Base-by-base conservation (phyloP, 768 basidiomycete species). In the Kockovaella imperatae region DNA sequence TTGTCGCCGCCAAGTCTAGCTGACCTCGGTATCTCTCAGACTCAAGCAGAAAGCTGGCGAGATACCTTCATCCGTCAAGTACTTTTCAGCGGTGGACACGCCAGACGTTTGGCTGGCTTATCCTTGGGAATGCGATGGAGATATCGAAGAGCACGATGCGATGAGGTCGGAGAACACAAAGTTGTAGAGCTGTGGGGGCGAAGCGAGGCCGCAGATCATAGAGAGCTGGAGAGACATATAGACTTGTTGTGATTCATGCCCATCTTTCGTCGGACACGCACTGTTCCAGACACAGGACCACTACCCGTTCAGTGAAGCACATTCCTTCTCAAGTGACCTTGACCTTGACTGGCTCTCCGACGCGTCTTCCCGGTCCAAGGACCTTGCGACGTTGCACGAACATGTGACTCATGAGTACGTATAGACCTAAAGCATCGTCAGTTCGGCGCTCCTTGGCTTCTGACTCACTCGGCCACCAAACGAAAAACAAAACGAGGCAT, bases 381-480 rank as follows among this genome's bases (percentile, higher is more conserved):
- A 80, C 77, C 67, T 77, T 81, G 46, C 73, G 65, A 30, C 81
- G 73, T 58, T 79, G 80, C 45, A 68, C 74, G 36, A 79, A 74
- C 81, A 83, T 82, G 64, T 82, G 75, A 31, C 75, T 74, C 64
- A 78, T 80, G 67, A 81, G 74, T 53, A 78, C 70, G 59, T 77
- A 80, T 39, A 81, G 68, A 8, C 75, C 78, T 78, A 54, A 44
- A 43, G 10, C 10, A 21, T 36, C 21, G 43, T 50, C 45, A 41
- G 36, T 20, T 41, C 7, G 18, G 28, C 25, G 8, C 36, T 10
- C 10, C 8, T n/a, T n/a, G n/a, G n/a, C n/a, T n/a, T n/a, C n/a
- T n/a, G n/a, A 74, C 77, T 60, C 62, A 93, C 91, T 80, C 36
- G 88, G 88, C 79, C 87, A 88, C 91, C 93, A 96, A 29, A 82